Evolutionary conservation across 176 grass and related monocot genomes (phyloP), one percentile per base, ranked within the genome.

Genomic region (Oryza officinalis): DNA sequence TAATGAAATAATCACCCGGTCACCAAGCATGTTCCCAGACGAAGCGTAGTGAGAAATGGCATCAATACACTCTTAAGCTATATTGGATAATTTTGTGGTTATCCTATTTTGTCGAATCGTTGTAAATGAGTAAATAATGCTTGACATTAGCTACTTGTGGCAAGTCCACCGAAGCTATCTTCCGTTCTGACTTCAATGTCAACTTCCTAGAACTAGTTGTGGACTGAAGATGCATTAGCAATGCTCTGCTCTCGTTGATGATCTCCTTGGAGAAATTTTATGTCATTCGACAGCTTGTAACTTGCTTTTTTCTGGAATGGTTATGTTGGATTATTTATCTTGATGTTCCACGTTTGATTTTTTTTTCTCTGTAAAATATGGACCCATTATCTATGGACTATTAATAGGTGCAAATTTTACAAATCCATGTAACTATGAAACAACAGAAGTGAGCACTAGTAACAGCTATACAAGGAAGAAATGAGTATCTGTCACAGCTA

Each of bases 1-100:
- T 43, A 76, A 92, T 71, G 94, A 91, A 80, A 92, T 97, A 64
- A 87, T 94, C 54, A 88, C 65, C 40, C 89, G 59, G 10, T 97
- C 94, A 57, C 92, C 92, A 78, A 72, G 83, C 75, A 63, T 88
- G 54, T 82, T 90, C 38, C 12, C 47, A 10, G 87, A 85, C 11
- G 87, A 89, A 60, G 67, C 79, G 0, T 88, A 93, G 84, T 79
- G 59, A 83, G 45, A 63, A 40, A 73, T 17, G 44, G 14, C 37
- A 13, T 9, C 23, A 27, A 6, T 47, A 47, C 20, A 26, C 59
- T 32, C 27, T 37, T 37, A 49, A 67, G 41, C 43, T 18, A 0
- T 27, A 11, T 60, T 12, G 30, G 61, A 20, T 66, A 74, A 84
- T 68, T 77, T 38, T 86, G 74, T 38, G 59, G 54, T n/a, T 77